Evolutionary conservation across 805 yeast species (phyloP).

Genomic region (Candida odintsovae): DNA sequence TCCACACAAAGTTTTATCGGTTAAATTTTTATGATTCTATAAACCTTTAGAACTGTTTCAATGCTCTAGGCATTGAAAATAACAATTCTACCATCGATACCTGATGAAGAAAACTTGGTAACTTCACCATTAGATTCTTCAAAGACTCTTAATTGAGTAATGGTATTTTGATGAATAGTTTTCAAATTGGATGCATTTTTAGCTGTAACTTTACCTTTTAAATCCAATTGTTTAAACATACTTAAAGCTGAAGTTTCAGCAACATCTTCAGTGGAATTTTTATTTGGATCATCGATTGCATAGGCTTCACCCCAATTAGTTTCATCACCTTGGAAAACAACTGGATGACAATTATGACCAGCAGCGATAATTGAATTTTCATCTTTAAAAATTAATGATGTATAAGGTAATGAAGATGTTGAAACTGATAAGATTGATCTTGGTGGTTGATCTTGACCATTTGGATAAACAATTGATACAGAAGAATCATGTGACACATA

Average conservation of each 20-base stretch:
- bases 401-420: conserved; percentile 75
- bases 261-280: conserved; percentile 42
- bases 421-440: conserved; percentile 49
- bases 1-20: conserved; percentile 16
- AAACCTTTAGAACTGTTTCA: too few species aligned
- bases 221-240: conserved; percentile 93
- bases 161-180: conserved; percentile 89
- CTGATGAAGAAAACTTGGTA: conserved; percentile 64
- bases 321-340: conserved; percentile 70
- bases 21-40: background rate
- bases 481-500: conserved; percentile 85
- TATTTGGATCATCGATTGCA: conserved; percentile 43
- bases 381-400: conserved; percentile 62
- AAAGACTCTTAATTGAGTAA: conserved; percentile 57
- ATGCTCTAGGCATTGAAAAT: conserved; percentile 49
- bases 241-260: conserved; percentile 74
- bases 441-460: conserved; percentile 61
- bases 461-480: conserved; percentile 74
- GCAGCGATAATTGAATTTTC: conserved; percentile 73
- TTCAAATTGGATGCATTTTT: conserved; percentile 43
- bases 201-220: conserved; percentile 71
- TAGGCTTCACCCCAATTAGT: conserved; percentile 56
- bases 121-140: conserved; percentile 36
- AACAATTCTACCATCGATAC: conserved; percentile 89
- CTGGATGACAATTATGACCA: conserved; percentile 90